Conservation (phyloP, 1,284 basidiomycete genomes). For the Meripilus lineatus region DNA sequence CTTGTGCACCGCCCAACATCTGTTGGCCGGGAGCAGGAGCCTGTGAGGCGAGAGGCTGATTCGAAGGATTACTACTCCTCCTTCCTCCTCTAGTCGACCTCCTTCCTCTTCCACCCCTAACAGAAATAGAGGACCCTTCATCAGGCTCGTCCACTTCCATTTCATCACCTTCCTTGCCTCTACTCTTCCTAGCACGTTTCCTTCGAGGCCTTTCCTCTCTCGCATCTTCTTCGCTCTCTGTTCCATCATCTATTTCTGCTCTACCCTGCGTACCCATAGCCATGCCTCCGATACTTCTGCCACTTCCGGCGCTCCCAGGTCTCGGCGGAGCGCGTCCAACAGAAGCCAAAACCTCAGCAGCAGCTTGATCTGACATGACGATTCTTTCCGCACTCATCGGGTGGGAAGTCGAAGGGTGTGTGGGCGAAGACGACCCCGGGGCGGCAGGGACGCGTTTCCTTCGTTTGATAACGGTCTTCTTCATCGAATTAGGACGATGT, state of each 20-base stretch:
- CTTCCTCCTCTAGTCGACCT: not conserved
- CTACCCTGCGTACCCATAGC: constrained; percentile 33
- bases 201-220: constrained; percentile 47
- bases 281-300: constrained; percentile 11
- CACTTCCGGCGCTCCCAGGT: constrained; percentile 24
- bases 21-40: not conserved
- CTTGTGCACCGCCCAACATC: constrained; percentile 1
- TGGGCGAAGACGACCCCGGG: constrained; percentile 11
- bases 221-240: constrained; percentile 36
- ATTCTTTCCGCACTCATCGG: constrained; percentile 37
- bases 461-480: constrained; percentile 98
- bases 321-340: constrained; percentile 51
- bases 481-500: constrained; percentile 96
- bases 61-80: not conserved
- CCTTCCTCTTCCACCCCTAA: constrained; percentile 5
- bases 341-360: constrained; percentile 77
- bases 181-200: constrained; percentile 46
- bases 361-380: constrained; percentile 71
- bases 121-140: constrained; percentile 6
- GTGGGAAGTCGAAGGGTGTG: too few relatives aligned
- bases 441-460: constrained; percentile 92
- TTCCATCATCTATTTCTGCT: constrained; percentile 10
- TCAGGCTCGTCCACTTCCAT: constrained; percentile 44
- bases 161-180: constrained; percentile 34
- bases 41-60: not conserved